Evolutionary conservation across 2,329 filamentous ascomycete species (phyloP), one percentile per base, ranked within the genome.

Genomic region (Fusarium tanahbumbuense): DNA sequence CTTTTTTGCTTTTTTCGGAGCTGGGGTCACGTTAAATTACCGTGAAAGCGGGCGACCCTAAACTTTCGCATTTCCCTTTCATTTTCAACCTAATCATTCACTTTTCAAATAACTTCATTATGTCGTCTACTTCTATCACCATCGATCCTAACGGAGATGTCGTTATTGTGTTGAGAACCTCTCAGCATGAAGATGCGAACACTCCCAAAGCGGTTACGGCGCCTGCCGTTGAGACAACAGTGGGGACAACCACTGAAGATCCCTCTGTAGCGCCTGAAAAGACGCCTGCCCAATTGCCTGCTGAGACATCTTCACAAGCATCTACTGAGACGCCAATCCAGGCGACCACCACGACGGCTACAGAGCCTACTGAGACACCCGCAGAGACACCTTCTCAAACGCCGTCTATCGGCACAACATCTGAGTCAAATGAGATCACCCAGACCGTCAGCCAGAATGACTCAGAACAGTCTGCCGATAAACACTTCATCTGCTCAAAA

Each of bases 401-500:
- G 8, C 8, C 32, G 0, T 10, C 32, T 18, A 18, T 10, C 9
- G 8, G 16, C 16, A 18, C 16, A 34, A 34, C 8, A 2, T 11
- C 32, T 4, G 16, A 37, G 5, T 37, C 32, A 3, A 18, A 37
- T 37, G 32, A 11, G 9, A 18, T 20, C 3, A 44, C 41, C 4
- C 20, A 44, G 20, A 44, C 41, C 2, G 4, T 23, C 41, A 5
- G 0, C 8, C 2, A 23, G 9, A 15, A 12, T 44, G 20, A 23
- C 6, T 0, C 3, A 5, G 6, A n/a, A 9, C 20, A 18, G 11
- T 16, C 25, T 1, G n/a, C 11, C 1, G 54, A 61, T 6, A 50
- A 40, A 4, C 58, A 37, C 5, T 60, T 61, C 13, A 13, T 59
- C 16, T 61, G 58, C 10, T 59, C 54, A 5, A 44, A 40, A 13